phyloP scores from a whole-genome alignment of 108 stramenopile genomes.

The Skeletonema menzelii region DNA sequence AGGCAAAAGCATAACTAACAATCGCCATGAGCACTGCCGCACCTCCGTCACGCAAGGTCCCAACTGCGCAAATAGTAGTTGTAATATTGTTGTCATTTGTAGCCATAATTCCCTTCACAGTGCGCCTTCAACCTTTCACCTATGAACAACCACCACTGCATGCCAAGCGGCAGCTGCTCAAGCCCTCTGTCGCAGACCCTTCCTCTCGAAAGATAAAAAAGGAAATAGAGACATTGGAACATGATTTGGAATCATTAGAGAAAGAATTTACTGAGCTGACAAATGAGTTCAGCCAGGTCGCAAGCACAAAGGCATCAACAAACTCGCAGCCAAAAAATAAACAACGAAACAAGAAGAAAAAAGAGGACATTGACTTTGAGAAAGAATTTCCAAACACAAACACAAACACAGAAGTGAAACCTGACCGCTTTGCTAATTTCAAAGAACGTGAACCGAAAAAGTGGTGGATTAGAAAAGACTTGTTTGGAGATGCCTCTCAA shows the following conservation, averaged over 20 bases:
- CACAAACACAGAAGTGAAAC: background rate
- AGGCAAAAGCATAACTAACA: too few species aligned
- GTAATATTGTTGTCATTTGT: background rate
- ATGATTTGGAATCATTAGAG: background rate
- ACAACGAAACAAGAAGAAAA: slow-evolving; percentile 22
- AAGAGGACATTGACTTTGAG: background rate
- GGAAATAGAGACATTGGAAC: background rate
- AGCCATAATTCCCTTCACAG: background rate
- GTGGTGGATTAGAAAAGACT: slow-evolving; percentile 28
- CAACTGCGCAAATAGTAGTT: background rate
- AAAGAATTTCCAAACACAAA: background rate
- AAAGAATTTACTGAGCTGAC: background rate
- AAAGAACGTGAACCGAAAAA: slow-evolving; percentile 21
- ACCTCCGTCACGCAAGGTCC: background rate
- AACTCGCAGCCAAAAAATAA: slow-evolving; percentile 6
- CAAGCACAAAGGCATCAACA: background rate
- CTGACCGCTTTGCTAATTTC: background rate
- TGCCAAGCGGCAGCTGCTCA: background rate
- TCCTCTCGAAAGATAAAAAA: background rate
- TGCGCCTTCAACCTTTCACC: background rate
- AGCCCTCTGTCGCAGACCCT: background rate
- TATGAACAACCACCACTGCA: background rate
- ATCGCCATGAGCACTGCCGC: background rate
- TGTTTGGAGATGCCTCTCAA: background rate
- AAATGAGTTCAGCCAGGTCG: background rate